Conservation (phyloP, 2,329 filamentous ascomycete species). For the Ustilaginoidea virens region DNA sequence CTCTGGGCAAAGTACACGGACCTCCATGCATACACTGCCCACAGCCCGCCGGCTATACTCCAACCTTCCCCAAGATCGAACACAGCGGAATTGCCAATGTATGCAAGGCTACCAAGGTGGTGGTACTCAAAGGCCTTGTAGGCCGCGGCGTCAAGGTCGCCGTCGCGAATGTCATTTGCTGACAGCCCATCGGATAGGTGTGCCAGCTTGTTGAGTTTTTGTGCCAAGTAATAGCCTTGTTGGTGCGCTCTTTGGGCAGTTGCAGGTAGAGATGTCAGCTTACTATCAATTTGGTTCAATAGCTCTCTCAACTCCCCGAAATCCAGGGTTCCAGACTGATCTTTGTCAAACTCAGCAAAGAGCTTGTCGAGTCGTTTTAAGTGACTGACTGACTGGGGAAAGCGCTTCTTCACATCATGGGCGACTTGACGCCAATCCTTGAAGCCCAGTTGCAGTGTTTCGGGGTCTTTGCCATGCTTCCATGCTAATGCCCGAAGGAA, state of each 20-base stretch:
- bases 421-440: constrained; percentile 79
- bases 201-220: constrained; percentile 87
- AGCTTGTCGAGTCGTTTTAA: constrained; percentile 80
- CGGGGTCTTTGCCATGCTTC: constrained; percentile 81
- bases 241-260: constrained; percentile 95
- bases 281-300: constrained; percentile 81
- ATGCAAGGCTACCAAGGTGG: constrained; percentile 83
- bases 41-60: constrained; percentile 65
- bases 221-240: constrained; percentile 81
- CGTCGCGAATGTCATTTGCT: constrained; percentile 71
- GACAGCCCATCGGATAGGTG: constrained; percentile 58
- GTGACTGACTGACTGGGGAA: constrained; percentile 80
- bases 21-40: constrained; percentile 93
- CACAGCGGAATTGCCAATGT: constrained; percentile 89
- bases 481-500: constrained; percentile 83
- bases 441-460: constrained; percentile 77
- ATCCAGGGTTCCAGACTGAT: constrained; percentile 83
- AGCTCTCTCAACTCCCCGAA: constrained; percentile 85
- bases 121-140: constrained; percentile 93
- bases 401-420: constrained; percentile 67
- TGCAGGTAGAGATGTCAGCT: constrained; percentile 84
- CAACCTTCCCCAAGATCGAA: constrained; percentile 75
- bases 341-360: constrained; percentile 83
- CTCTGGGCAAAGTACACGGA: constrained; percentile 96
- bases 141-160: constrained; percentile 79